phyloP scores from a whole-genome alignment of 768 basidiomycete genomes.

The Calocybe indica region DNA sequence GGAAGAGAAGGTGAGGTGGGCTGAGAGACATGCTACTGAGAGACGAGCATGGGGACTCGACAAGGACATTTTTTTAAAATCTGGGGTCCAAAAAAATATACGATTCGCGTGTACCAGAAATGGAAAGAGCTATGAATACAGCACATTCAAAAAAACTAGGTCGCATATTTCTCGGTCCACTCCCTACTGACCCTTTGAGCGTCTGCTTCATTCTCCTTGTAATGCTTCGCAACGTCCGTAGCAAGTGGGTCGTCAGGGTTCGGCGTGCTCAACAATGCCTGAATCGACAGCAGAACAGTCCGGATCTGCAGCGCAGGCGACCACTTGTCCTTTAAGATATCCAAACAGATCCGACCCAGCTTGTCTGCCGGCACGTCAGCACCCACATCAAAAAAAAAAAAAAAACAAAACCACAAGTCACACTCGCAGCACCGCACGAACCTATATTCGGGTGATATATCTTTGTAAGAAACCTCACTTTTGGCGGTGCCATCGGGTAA shows the following conservation, averaged over 20 bases:
- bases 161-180: slow-evolving; percentile 91
- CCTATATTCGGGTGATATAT: slow-evolving; percentile 99
- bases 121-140: slow-evolving; percentile 13
- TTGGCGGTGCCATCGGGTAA: slow-evolving; percentile 99
- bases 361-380: slow-evolving; percentile 61
- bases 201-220: slow-evolving; percentile 94
- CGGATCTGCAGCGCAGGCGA: slow-evolving; percentile 98
- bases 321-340: slow-evolving; percentile 99
- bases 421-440: slow-evolving; percentile 31
- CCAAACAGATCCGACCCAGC: slow-evolving; percentile 95
- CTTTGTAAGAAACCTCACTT: slow-evolving; percentile 96
- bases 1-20: too few species aligned
- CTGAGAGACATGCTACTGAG: too few species aligned
- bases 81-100: slow-evolving; percentile 20
- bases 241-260: slow-evolving; percentile 96
- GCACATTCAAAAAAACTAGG: neutral
- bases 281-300: slow-evolving; percentile 93
- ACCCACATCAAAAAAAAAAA: too few species aligned
- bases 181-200: slow-evolving; percentile 89
- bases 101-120: slow-evolving; percentile 6
- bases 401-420: neutral
- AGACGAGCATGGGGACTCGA: slow-evolving; percentile 12
- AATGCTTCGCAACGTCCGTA: slow-evolving; percentile 95
- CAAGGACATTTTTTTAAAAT: slow-evolving; percentile 13
- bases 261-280: slow-evolving; percentile 93